A percentile compares a stretch with the other conserved stretches of the same genome.
Evolutionary conservation across 140 eudicot genomes (phyloP).

Genomic region (Ambrosia hybrid): DNA sequence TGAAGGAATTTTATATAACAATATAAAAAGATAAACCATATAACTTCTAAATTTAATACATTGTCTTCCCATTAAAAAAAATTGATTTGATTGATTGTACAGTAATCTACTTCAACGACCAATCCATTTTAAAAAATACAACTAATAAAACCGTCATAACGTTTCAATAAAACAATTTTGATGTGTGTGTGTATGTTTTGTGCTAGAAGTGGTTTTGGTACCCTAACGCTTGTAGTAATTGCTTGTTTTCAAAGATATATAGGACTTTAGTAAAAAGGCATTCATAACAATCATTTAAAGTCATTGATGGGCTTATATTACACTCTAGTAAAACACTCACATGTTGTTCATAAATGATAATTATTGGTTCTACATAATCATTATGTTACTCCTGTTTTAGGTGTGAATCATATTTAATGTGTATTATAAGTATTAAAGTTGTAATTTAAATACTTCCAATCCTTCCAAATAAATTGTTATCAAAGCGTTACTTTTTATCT

Average conservation of each 20-base stretch:
- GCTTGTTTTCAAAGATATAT: slow-evolving; percentile 19
- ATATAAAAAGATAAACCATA: too few species aligned
- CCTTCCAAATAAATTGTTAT: slow-evolving; percentile 4
- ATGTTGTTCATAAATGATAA: slow-evolving; percentile 23
- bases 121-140: too few species aligned
- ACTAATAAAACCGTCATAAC: neutral
- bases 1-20: too few species aligned
- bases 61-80: too few species aligned
- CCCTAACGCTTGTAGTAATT: neutral
- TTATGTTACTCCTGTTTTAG: slow-evolving; percentile 4
- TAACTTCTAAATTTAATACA: too few species aligned
- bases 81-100: too few species aligned
- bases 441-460: neutral
- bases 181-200: neutral
- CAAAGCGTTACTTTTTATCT: slow-evolving; percentile 9
- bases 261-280: neutral
- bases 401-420: slow-evolving; percentile 21
- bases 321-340: slow-evolving; percentile 18
- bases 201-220: neutral
- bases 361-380: slow-evolving; percentile 18
- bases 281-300: slow-evolving; percentile 22
- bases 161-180: neutral
- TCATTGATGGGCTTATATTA: slow-evolving; percentile 5
- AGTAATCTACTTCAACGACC: too few species aligned
- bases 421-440: neutral